phyloP scores from a whole-genome alignment of 2,329 filamentous ascomycete genomes.

The Diaporthe humulicola region DNA sequence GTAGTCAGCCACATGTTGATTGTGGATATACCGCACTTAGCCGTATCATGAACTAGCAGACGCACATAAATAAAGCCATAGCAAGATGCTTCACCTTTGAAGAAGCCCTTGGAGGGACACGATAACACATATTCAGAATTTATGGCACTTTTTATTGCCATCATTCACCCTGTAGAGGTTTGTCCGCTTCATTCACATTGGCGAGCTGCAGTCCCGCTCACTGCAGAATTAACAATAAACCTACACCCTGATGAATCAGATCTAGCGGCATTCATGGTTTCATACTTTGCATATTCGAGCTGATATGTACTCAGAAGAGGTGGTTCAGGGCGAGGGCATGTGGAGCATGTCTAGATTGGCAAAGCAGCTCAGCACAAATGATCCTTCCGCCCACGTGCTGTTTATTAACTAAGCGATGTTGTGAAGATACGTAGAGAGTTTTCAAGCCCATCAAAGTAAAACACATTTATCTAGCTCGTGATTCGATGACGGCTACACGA shows the following conservation, averaged over 20 bases:
- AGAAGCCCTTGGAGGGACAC: no score
- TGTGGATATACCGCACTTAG: not conserved
- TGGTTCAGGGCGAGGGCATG: not conserved
- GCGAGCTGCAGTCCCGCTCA: not conserved
- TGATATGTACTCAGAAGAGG: not conserved
- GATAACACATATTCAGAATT: not conserved
- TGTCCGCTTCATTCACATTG: not conserved
- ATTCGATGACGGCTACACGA: not conserved
- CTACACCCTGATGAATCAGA: not conserved
- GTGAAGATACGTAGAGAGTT: not conserved
- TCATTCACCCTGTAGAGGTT: not conserved
- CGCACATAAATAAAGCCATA: not conserved
- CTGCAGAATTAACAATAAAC: no score
- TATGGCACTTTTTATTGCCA: not conserved
- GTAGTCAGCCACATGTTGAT: not conserved
- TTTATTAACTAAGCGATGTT: not conserved
- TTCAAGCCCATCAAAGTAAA: not conserved
- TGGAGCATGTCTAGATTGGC: not conserved
- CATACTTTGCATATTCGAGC: not conserved
- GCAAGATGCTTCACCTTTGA: not conserved
- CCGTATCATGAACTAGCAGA: not conserved
- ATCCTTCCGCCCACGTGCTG: not conserved
- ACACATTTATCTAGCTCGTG: not conserved
- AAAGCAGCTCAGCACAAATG: not conserved
- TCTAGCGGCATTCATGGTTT: no score